phyloP scores from a whole-genome alignment of 73 alveolate genomes.

The Paramecium sexaurelia region DNA sequence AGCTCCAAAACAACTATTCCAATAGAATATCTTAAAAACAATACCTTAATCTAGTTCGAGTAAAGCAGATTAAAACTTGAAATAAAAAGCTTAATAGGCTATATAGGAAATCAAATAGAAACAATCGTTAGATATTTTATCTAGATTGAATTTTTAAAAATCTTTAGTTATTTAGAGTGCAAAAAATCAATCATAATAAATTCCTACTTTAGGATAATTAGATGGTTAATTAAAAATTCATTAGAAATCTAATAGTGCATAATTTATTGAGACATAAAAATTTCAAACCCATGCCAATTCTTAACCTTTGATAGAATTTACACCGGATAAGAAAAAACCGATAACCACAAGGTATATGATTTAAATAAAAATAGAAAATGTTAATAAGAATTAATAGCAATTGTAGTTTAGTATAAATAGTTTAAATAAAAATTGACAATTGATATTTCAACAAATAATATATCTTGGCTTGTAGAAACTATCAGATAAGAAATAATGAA shows the following conservation, averaged over 20 bases:
- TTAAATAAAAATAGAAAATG: not conserved
- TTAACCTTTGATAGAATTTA: constrained; percentile 1
- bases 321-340: not conserved
- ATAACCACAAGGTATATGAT: constrained; percentile 2
- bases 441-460: constrained; percentile 35
- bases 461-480: not conserved
- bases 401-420: not conserved
- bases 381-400: not conserved
- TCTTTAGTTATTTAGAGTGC: not conserved
- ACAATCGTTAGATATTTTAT: not conserved
- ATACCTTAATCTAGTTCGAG: not conserved
- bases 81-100: not conserved
- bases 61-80: not conserved
- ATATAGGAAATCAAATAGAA: not conserved
- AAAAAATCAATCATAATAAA: not conserved
- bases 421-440: constrained; percentile 21
- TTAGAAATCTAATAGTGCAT: constrained; percentile 25
- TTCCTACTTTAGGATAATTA: not conserved
- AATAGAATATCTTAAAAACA: not conserved
- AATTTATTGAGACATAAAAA: constrained; percentile 9
- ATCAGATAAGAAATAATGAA: not conserved
- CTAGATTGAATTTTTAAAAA: not conserved
- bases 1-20: not conserved
- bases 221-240: not conserved
- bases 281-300: constrained; percentile 26